Evolutionary conservation across 768 basidiomycete genomes (phyloP).

Genomic region (Kwoniella pini): DNA sequence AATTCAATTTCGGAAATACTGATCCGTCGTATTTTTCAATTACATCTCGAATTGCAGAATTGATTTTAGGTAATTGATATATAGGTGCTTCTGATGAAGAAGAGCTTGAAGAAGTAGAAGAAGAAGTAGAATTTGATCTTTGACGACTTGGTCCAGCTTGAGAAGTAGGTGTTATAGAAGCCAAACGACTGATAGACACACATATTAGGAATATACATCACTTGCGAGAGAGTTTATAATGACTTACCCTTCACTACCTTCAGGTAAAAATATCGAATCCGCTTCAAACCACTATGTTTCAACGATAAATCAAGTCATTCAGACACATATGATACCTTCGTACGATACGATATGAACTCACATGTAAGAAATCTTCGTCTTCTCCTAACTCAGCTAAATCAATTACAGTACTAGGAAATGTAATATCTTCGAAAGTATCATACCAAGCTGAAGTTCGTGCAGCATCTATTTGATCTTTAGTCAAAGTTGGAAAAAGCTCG

Average conservation of each 20-base stretch:
- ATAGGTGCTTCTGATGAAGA: slow-evolving; percentile 23
- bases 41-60: slow-evolving; percentile 66
- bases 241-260: slow-evolving; percentile 35
- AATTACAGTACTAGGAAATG: slow-evolving; percentile 29
- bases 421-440: slow-evolving; percentile 28
- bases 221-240: not conserved
- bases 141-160: not conserved
- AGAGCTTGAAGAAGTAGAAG: slow-evolving; percentile 19
- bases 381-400: slow-evolving; percentile 37
- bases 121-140: slow-evolving; percentile 9
- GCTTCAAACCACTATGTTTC: slow-evolving; percentile 49
- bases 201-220: not conserved
- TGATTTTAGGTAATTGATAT: slow-evolving; percentile 76
- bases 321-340: too few relatives aligned
- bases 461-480: slow-evolving; percentile 32
- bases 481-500: slow-evolving; percentile 23
- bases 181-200: not conserved
- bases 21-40: slow-evolving; percentile 69
- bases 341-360: slow-evolving; percentile 13
- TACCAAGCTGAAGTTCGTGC: slow-evolving; percentile 43
- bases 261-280: slow-evolving; percentile 46
- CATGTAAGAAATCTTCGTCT: slow-evolving; percentile 37
- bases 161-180: not conserved
- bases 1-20: slow-evolving; percentile 95
- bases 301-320: slow-evolving; percentile 12